phyloP scores from a whole-genome alignment of 495 filamentous ascomycete genomes.

The Podospora pseudopauciseta region DNA sequence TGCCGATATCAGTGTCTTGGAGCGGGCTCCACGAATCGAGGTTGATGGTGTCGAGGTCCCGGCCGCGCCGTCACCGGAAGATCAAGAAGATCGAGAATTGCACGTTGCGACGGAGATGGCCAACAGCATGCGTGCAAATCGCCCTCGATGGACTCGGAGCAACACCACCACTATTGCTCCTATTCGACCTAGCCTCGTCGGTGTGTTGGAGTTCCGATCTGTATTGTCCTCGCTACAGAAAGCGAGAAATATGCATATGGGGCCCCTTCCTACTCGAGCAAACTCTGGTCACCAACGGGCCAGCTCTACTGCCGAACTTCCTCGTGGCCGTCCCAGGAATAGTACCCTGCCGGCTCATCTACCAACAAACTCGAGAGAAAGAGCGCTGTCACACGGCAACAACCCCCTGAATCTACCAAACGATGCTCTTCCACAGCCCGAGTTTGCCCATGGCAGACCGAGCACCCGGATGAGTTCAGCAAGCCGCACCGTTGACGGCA shows the following conservation, averaged over 20 bases:
- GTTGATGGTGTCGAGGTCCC: constrained; percentile 45
- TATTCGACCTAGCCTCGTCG: constrained; percentile 89
- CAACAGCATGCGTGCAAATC: constrained; percentile 86
- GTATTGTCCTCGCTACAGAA: constrained; percentile 79
- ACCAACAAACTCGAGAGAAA: constrained; percentile 22
- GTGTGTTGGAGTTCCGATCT: constrained; percentile 89
- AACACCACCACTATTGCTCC: constrained; percentile 69
- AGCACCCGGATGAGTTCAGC: constrained; percentile 25
- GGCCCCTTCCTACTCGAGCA: constrained; percentile 63
- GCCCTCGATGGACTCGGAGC: constrained; percentile 64
- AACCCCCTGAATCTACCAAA: constrained; percentile 24
- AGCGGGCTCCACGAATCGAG: constrained; percentile 54
- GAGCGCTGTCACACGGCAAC: constrained; percentile 33
- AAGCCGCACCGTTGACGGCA: constrained; percentile 27
- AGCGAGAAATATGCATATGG: constrained; percentile 65
- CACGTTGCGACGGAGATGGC: constrained; percentile 77
- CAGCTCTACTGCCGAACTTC: constrained; percentile 13
- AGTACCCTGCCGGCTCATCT: constrained; percentile 14
- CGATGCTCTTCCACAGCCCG: constrained; percentile 11
- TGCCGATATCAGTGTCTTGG: constrained; percentile 67
- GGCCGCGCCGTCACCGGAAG: constrained; percentile 60
- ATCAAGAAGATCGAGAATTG: constrained; percentile 69
- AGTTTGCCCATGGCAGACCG: constrained; percentile 3
- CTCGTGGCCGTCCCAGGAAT: constrained; percentile 18
- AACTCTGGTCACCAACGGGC: constrained; percentile 57